These are phyloP conservation scores for Dactylellina drechsleri DNA, from an alignment of 2,329 filamentous ascomycete species.

Conservation along the genomic window DNA sequence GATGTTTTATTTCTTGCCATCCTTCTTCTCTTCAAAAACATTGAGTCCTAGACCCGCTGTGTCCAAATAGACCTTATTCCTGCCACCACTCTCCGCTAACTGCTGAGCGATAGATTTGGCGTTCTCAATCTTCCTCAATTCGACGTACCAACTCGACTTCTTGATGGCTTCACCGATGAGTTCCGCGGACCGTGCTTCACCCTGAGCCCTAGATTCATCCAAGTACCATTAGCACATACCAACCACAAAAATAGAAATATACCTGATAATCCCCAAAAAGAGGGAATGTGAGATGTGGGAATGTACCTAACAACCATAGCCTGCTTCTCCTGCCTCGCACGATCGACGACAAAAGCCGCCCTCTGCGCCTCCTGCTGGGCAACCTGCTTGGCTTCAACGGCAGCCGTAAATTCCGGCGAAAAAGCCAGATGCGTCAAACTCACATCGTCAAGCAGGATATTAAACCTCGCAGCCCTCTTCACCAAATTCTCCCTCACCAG, in stretches of 20 bases:
- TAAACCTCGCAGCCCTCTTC: slow-evolving; percentile 90
- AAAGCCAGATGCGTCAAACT: slow-evolving; percentile 87
- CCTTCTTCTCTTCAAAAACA: slow-evolving; percentile 66
- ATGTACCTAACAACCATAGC: slow-evolving; percentile 80
- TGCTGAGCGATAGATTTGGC: slow-evolving; percentile 87
- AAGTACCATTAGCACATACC: background rate
- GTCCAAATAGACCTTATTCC: slow-evolving; percentile 95
- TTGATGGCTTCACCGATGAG: slow-evolving; percentile 99
- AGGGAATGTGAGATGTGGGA: background rate
- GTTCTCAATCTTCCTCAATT: slow-evolving; percentile 98
- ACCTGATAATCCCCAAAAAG: background rate
- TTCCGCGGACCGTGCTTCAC: slow-evolving; percentile 97
- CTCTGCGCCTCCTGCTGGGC: slow-evolving; percentile 85
- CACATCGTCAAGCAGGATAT: slow-evolving; percentile 96
- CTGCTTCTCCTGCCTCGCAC: slow-evolving; percentile 99
- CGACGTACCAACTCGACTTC: slow-evolving; percentile 97
- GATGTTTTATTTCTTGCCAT: slow-evolving; percentile 50
- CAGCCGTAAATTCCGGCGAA: slow-evolving; percentile 77
- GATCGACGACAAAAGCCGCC: slow-evolving; percentile 97
- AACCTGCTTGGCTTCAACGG: slow-evolving; percentile 78
- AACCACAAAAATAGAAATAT: too few relatives aligned
- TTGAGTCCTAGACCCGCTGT: slow-evolving; percentile 90
- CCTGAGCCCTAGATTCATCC: slow-evolving; percentile 77
- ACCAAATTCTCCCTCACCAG: slow-evolving; percentile 94
- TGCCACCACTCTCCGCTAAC: slow-evolving; percentile 83